A percentile compares a stretch with the other conserved stretches of the same genome.
phyloP scores from a whole-genome alignment of 805 yeast genomes.

The Maudiozyma saulgeensis region DNA sequence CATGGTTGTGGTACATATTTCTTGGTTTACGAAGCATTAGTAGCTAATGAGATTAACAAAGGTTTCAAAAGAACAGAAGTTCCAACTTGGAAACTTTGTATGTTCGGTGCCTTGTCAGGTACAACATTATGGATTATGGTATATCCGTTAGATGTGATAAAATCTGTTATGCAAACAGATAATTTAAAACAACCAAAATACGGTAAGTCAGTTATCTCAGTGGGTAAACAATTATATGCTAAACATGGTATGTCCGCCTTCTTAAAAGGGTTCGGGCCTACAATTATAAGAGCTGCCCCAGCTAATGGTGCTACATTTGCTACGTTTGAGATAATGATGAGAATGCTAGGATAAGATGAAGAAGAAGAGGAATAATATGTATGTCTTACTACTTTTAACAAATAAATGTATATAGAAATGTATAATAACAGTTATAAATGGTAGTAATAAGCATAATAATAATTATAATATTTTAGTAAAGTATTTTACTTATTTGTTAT shows the following conservation, averaged over 20 bases:
- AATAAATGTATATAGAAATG: no score
- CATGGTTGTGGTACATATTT: constrained; percentile 87
- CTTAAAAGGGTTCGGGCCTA: constrained; percentile 85
- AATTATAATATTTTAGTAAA: neutral
- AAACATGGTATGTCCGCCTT: constrained; percentile 65
- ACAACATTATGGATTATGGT: constrained; percentile 73
- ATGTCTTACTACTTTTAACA: neutral
- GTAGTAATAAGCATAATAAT: no score
- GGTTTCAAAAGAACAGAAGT: constrained; percentile 52
- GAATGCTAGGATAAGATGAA: constrained; percentile 38
- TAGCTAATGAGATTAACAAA: constrained; percentile 40
- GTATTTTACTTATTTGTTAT: neutral
- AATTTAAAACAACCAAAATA: constrained; percentile 41
- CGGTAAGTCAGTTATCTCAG: constrained; percentile 42
- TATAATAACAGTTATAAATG: no score
- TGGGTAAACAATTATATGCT: constrained; percentile 44
- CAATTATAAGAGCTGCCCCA: constrained; percentile 93
- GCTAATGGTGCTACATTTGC: constrained; percentile 96
- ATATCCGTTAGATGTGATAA: constrained; percentile 86
- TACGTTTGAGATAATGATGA: constrained; percentile 85
- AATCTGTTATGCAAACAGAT: constrained; percentile 68
- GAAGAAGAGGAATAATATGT: neutral
- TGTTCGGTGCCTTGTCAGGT: constrained; percentile 87
- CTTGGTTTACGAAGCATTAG: constrained; percentile 80
- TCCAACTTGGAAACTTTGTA: constrained; percentile 79